Evolutionary conservation across 345 rosid genomes (phyloP).

Genomic region (Xanthoceras sorbifolium): DNA sequence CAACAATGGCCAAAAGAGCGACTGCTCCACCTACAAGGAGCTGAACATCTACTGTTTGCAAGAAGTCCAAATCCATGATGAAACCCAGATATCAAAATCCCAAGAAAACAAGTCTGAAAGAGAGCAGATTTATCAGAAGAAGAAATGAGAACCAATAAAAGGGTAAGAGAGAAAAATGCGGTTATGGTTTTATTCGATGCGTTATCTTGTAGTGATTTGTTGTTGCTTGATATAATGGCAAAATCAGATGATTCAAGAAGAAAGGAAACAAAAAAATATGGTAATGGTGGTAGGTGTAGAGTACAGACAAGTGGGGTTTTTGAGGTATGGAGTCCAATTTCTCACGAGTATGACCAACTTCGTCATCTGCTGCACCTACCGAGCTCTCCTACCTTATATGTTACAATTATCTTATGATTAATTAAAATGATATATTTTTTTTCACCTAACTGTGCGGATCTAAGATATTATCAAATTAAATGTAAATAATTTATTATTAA

Average conservation of each 20-base stretch:
- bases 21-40: conserved; percentile 71
- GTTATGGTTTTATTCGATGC: background rate
- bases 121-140: background rate
- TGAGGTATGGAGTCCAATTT: no score
- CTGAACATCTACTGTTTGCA: conserved; percentile 69
- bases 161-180: background rate
- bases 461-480: no score
- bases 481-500: no score
- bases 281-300: background rate
- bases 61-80: conserved; percentile 59
- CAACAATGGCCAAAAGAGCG: conserved; percentile 62
- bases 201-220: background rate
- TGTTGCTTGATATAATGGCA: background rate
- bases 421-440: no score
- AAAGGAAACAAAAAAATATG: background rate
- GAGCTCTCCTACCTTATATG: background rate
- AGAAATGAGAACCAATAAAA: background rate
- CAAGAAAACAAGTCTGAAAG: background rate
- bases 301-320: background rate
- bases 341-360: no score
- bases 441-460: no score
- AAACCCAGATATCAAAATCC: background rate
- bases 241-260: background rate
- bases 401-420: no score
- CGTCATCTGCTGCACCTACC: conserved; percentile 1